Conservation (phyloP, 106 monocot species). For the Dendrobium officinale region DNA sequence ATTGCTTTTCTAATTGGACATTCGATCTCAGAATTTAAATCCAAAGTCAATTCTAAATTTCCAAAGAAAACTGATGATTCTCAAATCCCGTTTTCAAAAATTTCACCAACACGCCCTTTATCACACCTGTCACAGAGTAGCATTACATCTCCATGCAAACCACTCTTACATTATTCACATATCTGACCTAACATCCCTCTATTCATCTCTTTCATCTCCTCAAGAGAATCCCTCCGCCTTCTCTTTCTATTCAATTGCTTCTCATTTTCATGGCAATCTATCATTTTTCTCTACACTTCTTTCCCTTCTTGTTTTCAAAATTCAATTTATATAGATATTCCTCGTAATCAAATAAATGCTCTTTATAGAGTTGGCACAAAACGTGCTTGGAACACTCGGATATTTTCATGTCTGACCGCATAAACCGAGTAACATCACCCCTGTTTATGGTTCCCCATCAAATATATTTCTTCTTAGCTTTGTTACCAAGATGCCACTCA, state of each 20-base stretch:
- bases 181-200: slow-evolving; percentile 51
- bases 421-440: slow-evolving; percentile 47
- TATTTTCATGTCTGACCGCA: slow-evolving; percentile 18
- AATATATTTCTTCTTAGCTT: slow-evolving; percentile 26
- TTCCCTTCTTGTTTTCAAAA: slow-evolving; percentile 17
- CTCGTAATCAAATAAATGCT: slow-evolving; percentile 70
- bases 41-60: no score
- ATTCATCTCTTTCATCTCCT: slow-evolving; percentile 11
- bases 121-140: slow-evolving; percentile 78
- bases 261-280: slow-evolving; percentile 8
- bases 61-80: no score
- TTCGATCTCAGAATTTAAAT: no score
- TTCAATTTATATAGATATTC: slow-evolving; percentile 28
- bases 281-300: slow-evolving; percentile 4
- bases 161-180: slow-evolving; percentile 78
- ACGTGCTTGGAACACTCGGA: slow-evolving; percentile 74
- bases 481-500: slow-evolving; percentile 20
- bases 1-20: no score
- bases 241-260: slow-evolving; percentile 14
- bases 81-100: no score
- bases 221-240: slow-evolving; percentile 16
- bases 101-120: slow-evolving; percentile 25
- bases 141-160: slow-evolving; percentile 79
- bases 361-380: slow-evolving; percentile 51
- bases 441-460: slow-evolving; percentile 49